Evolutionary conservation across 257 asterid species (phyloP).

Genomic region (Solanum etuberosum): DNA sequence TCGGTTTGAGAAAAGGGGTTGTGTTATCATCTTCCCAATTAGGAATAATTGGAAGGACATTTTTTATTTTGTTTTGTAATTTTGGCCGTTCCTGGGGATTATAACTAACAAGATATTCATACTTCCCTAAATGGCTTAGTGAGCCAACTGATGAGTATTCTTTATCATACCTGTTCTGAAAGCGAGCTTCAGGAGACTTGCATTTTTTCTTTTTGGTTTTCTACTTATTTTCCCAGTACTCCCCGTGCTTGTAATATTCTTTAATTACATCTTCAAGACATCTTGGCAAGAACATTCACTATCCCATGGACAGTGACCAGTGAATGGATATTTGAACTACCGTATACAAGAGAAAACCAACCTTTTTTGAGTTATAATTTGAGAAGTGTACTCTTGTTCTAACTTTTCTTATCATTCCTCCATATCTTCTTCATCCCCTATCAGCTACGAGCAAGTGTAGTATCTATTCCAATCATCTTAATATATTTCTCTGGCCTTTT

Average conservation of each 20-base stretch:
- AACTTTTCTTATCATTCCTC: neutral
- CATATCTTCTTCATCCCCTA: neutral
- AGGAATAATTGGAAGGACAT: neutral
- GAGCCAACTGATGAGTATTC: neutral
- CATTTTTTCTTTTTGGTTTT: neutral
- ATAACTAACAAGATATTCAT: neutral
- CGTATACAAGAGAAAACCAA: neutral
- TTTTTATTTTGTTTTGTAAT: neutral
- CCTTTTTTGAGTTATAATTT: neutral
- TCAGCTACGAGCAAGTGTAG: neutral
- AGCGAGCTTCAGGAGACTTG: neutral
- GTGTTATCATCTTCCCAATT: neutral
- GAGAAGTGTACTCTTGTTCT: neutral
- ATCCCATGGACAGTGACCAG: neutral
- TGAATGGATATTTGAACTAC: neutral
- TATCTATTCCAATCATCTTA: neutral
- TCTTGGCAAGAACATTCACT: neutral
- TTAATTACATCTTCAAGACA: neutral
- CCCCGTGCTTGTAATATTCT: neutral
- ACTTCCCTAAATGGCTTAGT: neutral
- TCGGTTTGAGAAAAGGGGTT: neutral
- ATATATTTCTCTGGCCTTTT: neutral
- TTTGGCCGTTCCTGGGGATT: neutral
- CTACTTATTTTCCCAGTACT: neutral
- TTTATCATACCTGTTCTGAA: neutral